Percentiles rank a stretch among this genome's conserved stretches.
These are phyloP conservation scores for Aspergillus awamori DNA, from an alignment of 2,329 filamentous ascomycete species.

Conservation along the genomic window DNA sequence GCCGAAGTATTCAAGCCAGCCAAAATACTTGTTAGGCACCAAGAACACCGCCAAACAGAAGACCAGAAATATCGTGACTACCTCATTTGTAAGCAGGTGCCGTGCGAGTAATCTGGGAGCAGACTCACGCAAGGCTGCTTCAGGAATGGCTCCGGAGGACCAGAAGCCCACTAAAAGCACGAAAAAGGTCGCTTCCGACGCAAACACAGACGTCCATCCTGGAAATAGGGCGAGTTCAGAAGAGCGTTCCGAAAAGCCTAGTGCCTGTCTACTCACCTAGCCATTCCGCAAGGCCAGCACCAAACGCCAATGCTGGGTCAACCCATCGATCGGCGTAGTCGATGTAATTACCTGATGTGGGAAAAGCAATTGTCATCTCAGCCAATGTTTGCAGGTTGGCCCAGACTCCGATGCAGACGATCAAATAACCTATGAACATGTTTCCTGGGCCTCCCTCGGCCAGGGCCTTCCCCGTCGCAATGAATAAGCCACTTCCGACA, in stretches of 20 bases:
- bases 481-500: slow-evolving; percentile 15
- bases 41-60: slow-evolving; percentile 27
- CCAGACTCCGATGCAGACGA: slow-evolving; percentile 14
- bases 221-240: background rate
- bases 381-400: slow-evolving; percentile 14
- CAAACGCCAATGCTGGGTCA: slow-evolving; percentile 44
- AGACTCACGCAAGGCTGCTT: slow-evolving; percentile 12
- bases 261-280: slow-evolving; percentile 13
- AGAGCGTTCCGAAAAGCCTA: background rate
- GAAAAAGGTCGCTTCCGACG: slow-evolving; percentile 13
- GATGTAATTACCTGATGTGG: slow-evolving; percentile 42
- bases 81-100: background rate
- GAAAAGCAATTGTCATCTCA: slow-evolving; percentile 22
- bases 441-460: slow-evolving; percentile 13
- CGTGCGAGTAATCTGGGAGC: too few relatives aligned
- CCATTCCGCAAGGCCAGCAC: slow-evolving; percentile 34
- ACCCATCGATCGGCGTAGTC: slow-evolving; percentile 44
- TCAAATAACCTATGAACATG: slow-evolving; percentile 11
- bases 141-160: slow-evolving; percentile 3
- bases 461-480: slow-evolving; percentile 14
- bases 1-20: slow-evolving; percentile 41
- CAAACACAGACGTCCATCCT: slow-evolving; percentile 15
- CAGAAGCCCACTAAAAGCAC: slow-evolving; percentile 13
- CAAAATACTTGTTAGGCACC: slow-evolving; percentile 37
- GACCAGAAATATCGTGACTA: slow-evolving; percentile 17